Percentiles rank a stretch among this genome's conserved stretches.
Conservation (phyloP, 2,329 filamentous ascomycete species). For the Xylariaceae sp. region DNA sequence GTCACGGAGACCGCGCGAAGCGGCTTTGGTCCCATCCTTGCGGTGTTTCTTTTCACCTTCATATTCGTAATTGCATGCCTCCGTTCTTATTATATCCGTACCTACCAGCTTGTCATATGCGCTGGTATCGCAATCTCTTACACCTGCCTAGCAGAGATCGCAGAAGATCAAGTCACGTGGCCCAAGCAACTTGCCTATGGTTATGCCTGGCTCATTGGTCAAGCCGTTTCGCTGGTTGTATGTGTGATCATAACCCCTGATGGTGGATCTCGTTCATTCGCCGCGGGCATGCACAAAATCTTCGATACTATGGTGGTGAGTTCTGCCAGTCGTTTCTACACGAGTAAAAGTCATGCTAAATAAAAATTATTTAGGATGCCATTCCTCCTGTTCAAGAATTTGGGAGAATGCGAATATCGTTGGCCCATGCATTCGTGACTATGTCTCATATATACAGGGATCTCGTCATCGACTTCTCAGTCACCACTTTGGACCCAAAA, state of each 20-base stretch:
- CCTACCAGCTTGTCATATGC: conserved; percentile 51
- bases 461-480: conserved; percentile 50
- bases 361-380: conserved; percentile 26
- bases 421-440: conserved; percentile 50
- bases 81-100: conserved; percentile 50
- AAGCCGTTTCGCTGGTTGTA: conserved; percentile 47
- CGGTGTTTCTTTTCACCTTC: conserved; percentile 49
- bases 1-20: conserved; percentile 40
- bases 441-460: conserved; percentile 53
- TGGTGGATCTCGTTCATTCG: conserved; percentile 49
- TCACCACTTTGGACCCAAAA: conserved; percentile 47
- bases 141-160: conserved; percentile 47
- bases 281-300: conserved; percentile 42
- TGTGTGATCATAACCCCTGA: conserved; percentile 48
- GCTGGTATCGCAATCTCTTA: conserved; percentile 53
- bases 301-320: conserved; percentile 44
- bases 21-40: conserved; percentile 52
- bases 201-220: conserved; percentile 51
- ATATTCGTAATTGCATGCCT: conserved; percentile 48
- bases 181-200: conserved; percentile 47
- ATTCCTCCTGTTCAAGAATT: conserved; percentile 37
- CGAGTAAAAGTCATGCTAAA: conserved; percentile 19
- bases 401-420: conserved; percentile 36
- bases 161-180: conserved; percentile 41
- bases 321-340: not conserved